These are phyloP conservation scores for Diospyros kaki DNA, from an alignment of 148 eudicot genomes.

Conservation along the genomic window DNA sequence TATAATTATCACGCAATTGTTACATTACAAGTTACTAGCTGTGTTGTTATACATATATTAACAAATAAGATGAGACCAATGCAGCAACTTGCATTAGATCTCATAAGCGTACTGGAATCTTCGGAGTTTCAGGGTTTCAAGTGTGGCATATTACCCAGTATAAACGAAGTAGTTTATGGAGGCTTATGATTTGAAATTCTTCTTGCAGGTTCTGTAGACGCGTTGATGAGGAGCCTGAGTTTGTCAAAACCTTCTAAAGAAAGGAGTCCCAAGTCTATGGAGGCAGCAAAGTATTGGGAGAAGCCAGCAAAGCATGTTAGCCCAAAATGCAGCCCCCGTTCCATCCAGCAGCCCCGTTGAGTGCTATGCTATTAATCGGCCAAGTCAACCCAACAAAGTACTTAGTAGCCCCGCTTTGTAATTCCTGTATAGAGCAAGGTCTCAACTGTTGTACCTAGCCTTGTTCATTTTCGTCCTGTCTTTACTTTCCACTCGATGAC, in stretches of 20 bases:
- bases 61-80: no score
- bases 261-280: slow-evolving; percentile 30
- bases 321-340: slow-evolving; percentile 40
- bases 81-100: no score
- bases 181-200: background rate
- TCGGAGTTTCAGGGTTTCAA: no score
- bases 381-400: background rate
- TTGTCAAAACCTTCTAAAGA: slow-evolving; percentile 27
- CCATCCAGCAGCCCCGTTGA: slow-evolving; percentile 58
- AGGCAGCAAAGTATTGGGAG: slow-evolving; percentile 32
- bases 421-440: slow-evolving; percentile 46
- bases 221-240: slow-evolving; percentile 29
- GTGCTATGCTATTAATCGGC: background rate
- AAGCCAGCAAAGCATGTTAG: slow-evolving; percentile 43
- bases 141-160: no score
- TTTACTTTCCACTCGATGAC: background rate
- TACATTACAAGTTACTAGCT: no score
- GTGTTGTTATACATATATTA: no score
- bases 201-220: slow-evolving; percentile 22
- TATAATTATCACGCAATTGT: no score
- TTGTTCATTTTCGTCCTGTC: slow-evolving; percentile 7
- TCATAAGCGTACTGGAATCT: no score
- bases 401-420: slow-evolving; percentile 20
- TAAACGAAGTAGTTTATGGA: no score
- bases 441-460: slow-evolving; percentile 37